These are phyloP conservation scores for Phytopythium aichiense DNA, from an alignment of 352 stramenopile genomes.

Conservation along the genomic window DNA sequence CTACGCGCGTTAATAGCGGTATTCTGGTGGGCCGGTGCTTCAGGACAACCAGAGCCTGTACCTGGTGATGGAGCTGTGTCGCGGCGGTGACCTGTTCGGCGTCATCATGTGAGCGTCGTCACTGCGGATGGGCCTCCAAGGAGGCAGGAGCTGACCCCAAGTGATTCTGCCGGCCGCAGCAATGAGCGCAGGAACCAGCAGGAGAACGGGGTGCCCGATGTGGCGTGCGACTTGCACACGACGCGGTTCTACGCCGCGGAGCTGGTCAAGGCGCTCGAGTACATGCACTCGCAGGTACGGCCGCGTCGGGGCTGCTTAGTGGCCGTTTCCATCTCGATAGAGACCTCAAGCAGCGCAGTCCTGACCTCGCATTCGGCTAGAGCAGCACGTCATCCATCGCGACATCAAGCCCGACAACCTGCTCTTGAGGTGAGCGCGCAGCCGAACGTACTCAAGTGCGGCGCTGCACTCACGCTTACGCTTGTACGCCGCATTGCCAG, in stretches of 20 bases:
- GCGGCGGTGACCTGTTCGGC: conserved; percentile 72
- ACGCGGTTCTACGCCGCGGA: conserved; percentile 93
- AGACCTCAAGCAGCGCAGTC: background rate
- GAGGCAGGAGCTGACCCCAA: background rate
- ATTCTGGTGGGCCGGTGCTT: background rate
- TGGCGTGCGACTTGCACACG: conserved; percentile 64
- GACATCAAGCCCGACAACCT: conserved; percentile 95
- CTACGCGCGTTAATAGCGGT: conserved; percentile 7
- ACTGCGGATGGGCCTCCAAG: background rate
- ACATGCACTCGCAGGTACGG: conserved; percentile 89
- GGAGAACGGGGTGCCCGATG: conserved; percentile 46
- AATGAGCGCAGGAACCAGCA: conserved; percentile 54
- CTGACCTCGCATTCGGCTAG: conserved; percentile 8
- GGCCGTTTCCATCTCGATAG: background rate
- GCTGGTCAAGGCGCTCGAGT: conserved; percentile 91
- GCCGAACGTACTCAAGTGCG: background rate
- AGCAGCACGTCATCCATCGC: conserved; percentile 92
- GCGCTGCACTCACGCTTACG: background rate
- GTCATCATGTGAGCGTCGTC: conserved; percentile 58
- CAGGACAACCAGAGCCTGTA: conserved; percentile 87
- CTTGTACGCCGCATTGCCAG: conserved; percentile 12
- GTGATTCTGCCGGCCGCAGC: conserved; percentile 7
- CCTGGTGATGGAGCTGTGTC: conserved; percentile 85
- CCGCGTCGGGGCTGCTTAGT: background rate
- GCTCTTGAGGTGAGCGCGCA: conserved; percentile 42